These are phyloP conservation scores for Hyaloperonospora arabidopsidis DNA, from an alignment of 352 stramenopile species.

Conservation along the genomic window DNA sequence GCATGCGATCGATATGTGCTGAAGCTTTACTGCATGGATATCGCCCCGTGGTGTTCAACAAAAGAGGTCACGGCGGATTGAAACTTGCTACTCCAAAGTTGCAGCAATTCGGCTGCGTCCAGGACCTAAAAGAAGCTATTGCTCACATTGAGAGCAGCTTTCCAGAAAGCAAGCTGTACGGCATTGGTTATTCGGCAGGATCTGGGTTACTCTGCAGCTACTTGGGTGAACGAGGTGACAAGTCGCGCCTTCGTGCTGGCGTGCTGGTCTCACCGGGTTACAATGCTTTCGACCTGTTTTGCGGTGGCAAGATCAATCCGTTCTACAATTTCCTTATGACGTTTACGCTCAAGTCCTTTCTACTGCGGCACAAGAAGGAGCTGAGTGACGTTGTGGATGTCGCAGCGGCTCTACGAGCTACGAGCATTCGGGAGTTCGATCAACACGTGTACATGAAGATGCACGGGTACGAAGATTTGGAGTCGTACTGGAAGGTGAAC, in stretches of 20 bases:
- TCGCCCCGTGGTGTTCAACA: constrained; percentile 80
- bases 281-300: constrained; percentile 71
- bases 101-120: constrained; percentile 61
- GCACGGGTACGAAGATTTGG: constrained; percentile 58
- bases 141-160: constrained; percentile 38
- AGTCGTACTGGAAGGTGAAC: constrained; percentile 64
- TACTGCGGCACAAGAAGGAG: constrained; percentile 41
- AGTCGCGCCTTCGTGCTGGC: constrained; percentile 42
- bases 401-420: constrained; percentile 35
- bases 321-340: constrained; percentile 80
- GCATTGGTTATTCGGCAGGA: constrained; percentile 71
- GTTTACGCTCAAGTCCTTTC: constrained; percentile 58
- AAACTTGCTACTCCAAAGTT: constrained; percentile 54
- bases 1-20: constrained; percentile 55
- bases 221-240: constrained; percentile 48
- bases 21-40: constrained; percentile 55
- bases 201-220: constrained; percentile 65
- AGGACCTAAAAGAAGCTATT: constrained; percentile 52
- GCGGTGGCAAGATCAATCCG: constrained; percentile 46
- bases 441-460: constrained; percentile 75
- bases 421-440: constrained; percentile 62
- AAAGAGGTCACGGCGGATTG: constrained; percentile 66
- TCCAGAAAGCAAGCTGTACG: constrained; percentile 44
- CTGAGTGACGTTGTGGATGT: constrained; percentile 46
- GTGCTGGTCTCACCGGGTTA: constrained; percentile 75